Conservation (phyloP, 2,329 filamentous ascomycete species). For the Botrytis byssoidea region DNA sequence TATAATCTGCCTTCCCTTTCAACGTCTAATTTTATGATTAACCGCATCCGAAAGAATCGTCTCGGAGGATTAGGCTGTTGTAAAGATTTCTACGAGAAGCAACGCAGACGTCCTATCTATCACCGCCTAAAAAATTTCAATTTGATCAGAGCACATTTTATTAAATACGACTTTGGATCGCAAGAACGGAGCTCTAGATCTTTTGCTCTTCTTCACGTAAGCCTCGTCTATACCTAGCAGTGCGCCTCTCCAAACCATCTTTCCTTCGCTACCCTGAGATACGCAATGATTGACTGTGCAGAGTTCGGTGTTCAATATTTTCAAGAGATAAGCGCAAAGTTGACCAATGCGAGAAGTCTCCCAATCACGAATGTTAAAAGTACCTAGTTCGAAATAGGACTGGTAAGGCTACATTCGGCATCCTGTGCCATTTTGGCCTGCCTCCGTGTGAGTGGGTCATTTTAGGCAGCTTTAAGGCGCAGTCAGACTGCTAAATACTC, state of each 20-base stretch:
- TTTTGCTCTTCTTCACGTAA: not conserved
- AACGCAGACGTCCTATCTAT: no score
- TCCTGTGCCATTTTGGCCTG: not conserved
- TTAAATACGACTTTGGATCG: not conserved
- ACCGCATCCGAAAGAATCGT: not conserved
- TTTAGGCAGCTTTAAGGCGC: not conserved
- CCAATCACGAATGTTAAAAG: not conserved
- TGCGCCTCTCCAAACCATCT: not conserved
- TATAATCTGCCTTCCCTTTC: not conserved
- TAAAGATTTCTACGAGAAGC: not conserved
- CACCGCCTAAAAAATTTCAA: not conserved
- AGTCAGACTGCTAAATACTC: not conserved
- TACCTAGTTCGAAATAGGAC: not conserved
- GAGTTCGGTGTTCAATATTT: not conserved
- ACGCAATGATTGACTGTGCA: not conserved
- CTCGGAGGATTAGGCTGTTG: not conserved
- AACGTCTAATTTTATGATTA: no score
- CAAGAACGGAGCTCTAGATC: not conserved
- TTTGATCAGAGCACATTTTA: no score
- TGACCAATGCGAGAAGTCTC: not conserved
- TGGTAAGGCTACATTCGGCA: not conserved
- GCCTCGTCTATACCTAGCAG: not conserved
- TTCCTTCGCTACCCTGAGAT: not conserved
- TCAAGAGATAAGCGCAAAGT: not conserved
- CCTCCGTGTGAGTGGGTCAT: not conserved